Evolutionary conservation across 192 early-diverging fungal species (phyloP), one percentile per base, ranked within the genome.

Genomic region (Entomortierella parvispora): DNA sequence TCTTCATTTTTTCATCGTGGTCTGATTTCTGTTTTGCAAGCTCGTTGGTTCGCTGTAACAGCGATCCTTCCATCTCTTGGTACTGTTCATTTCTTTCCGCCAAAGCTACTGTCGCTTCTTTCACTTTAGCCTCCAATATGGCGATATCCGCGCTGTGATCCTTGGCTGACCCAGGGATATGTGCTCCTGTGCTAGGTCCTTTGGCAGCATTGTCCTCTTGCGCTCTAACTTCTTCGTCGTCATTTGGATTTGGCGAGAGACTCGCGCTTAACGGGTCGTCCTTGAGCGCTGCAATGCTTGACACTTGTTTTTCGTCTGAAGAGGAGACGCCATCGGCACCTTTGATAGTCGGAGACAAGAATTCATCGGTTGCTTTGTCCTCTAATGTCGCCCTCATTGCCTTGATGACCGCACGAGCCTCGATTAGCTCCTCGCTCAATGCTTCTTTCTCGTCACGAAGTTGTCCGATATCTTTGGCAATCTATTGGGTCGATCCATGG

Each of bases 1-100:
- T 85, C 49, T 86, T 88, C 58, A 87, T 49, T 52, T 90, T 89
- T 22, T 85, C 85, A 28, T 89, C 83, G 32, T 86, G 82, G 51
- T 87, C 87, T 28, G 61, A 63, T 83, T 75, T 65, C 28, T 67
- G 47, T 17, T 82, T 80, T 15, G 60, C 61, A 3, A 76, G 32
- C 6, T 84, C 83, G 4, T 29, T 46, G n/a, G 69, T 49, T 26
- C 51, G 49, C 50, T 68, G 58, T 6, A n/a, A 42, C 1, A 77
- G 42, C 15, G 59, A 18, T 6, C 22, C 34, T 20, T 77, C 60
- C 28, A 77, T 12, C 20, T 68, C 32, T 29, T 54, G 44, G n/a
- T 28, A 63, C n/a, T 64, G 25, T 0, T 64, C 54, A 1, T 50
- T 52, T 47, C 48, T 50, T 17, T 12, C 66, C n/a, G 42, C n/a